Evolutionary conservation across 1,139 yeast genomes (phyloP), one percentile per base, ranked within the genome.

Genomic region (Nadsonia commutata): DNA sequence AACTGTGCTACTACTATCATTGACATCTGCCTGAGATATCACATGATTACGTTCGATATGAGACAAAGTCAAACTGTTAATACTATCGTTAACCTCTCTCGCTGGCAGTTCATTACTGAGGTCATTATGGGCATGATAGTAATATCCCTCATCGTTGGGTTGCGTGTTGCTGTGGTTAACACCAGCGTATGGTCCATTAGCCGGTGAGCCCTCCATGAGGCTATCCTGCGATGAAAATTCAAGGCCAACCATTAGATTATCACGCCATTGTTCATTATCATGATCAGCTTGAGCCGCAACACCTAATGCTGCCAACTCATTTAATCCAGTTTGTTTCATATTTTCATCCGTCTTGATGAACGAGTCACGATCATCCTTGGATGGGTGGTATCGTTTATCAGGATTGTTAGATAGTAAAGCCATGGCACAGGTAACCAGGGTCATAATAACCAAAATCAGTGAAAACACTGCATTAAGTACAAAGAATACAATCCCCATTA

Each of bases 281-380:
- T 63, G 66, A 44, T 58, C 66, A 13, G 64, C 82, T 76, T 83
- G 75, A 3, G 90, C 95, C 18, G 95, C 82, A 21, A 83, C 90
- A 45, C 96, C 95, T 47, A 88, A 70, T 2, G 94, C 96, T 58
- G 80, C 76, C 50, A 88, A 71, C 64, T 86, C 96, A 39, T 53
- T 61, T 20, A 55, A 58, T 51, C 79, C 72, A 52, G 79, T 85
- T 42, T 67, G 60, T 50, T 78, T 80, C 9, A 50, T 50, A 22
- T 46, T 48, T 51, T 68, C 65, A 47, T 75, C 57, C 40, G 63
- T 64, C 62, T 48, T 76, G 71, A 78, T 72, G 63, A 90, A 90
- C 22, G 95, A 85, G 41, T 85, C 90, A 64, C 98, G 77, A 60
- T 90, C 97, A 60, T 90, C 98, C 60, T 80, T 83, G 76, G 88